Evolutionary conservation across 2,329 filamentous ascomycete genomes (phyloP).

Genomic region (Lanzia echinophila): DNA sequence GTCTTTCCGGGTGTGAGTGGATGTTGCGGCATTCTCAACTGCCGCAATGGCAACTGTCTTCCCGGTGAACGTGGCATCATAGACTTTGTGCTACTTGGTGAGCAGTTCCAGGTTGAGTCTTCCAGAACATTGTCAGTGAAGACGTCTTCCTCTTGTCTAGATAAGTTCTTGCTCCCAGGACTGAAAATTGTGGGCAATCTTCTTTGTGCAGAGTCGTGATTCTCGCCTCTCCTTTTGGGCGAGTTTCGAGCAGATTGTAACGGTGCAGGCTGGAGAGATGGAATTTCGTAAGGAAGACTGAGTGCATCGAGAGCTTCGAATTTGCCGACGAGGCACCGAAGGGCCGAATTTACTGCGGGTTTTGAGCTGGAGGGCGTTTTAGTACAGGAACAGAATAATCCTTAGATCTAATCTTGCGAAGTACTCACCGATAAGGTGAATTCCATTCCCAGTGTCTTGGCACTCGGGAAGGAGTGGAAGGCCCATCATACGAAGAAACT

Average conservation of each 20-base stretch:
- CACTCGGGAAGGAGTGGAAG: not conserved
- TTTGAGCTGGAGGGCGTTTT: not conserved
- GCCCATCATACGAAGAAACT: not conserved
- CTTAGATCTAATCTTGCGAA: too few species aligned
- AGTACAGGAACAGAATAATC: not conserved
- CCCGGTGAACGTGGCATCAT: not conserved
- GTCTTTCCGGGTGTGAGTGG: not conserved
- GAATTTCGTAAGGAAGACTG: slow-evolving; percentile 15
- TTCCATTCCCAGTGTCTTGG: not conserved
- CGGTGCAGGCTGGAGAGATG: slow-evolving; percentile 18
- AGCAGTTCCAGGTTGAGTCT: not conserved
- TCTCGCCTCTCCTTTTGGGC: not conserved
- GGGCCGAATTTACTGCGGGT: slow-evolving; percentile 12
- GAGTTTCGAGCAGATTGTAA: slow-evolving; percentile 12
- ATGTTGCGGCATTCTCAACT: not conserved
- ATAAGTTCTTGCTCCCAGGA: slow-evolving; percentile 2
- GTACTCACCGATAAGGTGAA: not conserved
- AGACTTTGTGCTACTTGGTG: not conserved
- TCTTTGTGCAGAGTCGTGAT: slow-evolving; percentile 3
- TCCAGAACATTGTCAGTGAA: not conserved
- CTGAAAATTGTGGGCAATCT: slow-evolving; percentile 19
- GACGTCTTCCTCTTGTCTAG: slow-evolving; percentile 8
- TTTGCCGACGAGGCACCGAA: slow-evolving; percentile 22
- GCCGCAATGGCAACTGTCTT: not conserved
- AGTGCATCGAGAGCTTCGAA: slow-evolving; percentile 27